These are phyloP conservation scores for Smallanthus sonchifolius DNA, from an alignment of 129 eudicot species.

Conservation along the genomic window DNA sequence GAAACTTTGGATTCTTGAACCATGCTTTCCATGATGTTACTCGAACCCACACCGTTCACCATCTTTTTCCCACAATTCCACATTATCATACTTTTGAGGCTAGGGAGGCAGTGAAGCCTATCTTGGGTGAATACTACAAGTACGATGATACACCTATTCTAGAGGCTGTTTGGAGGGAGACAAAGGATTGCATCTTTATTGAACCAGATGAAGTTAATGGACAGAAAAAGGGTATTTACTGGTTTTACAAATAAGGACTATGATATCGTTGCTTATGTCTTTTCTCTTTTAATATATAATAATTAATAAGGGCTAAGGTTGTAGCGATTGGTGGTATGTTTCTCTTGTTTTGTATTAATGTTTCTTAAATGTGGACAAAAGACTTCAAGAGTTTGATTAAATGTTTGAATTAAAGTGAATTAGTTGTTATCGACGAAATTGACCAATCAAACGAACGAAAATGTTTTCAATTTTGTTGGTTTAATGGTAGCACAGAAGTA, in stretches of 20 bases:
- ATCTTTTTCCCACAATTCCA: slow-evolving; percentile 33
- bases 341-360: not conserved
- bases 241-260: slow-evolving; percentile 24
- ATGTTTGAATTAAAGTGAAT: not conserved
- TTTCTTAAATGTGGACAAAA: not conserved
- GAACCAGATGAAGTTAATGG: slow-evolving; percentile 25
- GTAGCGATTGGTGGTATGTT: not conserved
- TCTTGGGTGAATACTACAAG: slow-evolving; percentile 29
- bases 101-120: slow-evolving; percentile 26
- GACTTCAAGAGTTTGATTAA: not conserved
- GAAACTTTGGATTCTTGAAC: slow-evolving; percentile 34
- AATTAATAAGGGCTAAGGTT: not conserved
- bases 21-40: slow-evolving; percentile 28
- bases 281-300: not conserved
- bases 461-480: too few relatives aligned
- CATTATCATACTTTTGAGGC: slow-evolving; percentile 36
- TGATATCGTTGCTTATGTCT: not conserved
- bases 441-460: too few relatives aligned
- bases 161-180: slow-evolving; percentile 33
- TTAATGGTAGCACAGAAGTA: too few relatives aligned
- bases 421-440: too few relatives aligned
- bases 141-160: slow-evolving; percentile 23
- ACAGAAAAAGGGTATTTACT: slow-evolving; percentile 28
- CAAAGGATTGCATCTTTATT: slow-evolving; percentile 35
- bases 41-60: slow-evolving; percentile 30